Evolutionary conservation across 1,284 basidiomycete species (phyloP).

Genomic region (Ustilago loliicola): DNA sequence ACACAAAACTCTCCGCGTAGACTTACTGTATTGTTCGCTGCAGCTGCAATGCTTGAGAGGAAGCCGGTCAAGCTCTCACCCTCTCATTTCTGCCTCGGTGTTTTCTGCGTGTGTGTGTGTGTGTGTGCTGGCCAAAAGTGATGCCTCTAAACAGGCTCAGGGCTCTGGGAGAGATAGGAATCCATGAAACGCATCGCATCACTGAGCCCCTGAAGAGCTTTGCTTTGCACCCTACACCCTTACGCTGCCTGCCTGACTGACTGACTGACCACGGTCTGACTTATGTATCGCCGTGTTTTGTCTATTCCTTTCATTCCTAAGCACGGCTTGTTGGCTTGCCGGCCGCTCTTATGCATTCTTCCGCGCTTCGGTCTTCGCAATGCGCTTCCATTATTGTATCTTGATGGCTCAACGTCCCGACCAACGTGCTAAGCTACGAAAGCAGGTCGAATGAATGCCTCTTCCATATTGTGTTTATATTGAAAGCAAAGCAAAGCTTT

Average conservation of each 20-base stretch:
- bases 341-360: neutral
- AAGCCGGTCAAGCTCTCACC: neutral
- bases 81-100: neutral
- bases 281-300: constrained; percentile 1
- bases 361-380: neutral
- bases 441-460: too few species aligned
- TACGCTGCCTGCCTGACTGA: too few species aligned
- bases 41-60: neutral
- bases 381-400: neutral
- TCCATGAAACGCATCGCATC: neutral
- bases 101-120: too few species aligned
- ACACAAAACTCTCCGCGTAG: neutral
- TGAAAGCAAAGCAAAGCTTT: too few species aligned
- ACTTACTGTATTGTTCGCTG: neutral
- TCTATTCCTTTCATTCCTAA: neutral
- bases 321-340: constrained; percentile 4
- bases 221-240: neutral
- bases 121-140: too few species aligned
- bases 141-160: too few species aligned
- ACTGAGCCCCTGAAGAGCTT: constrained; percentile 2
- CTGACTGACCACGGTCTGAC: neutral
- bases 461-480: too few species aligned
- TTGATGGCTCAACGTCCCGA: neutral
- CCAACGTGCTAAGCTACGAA: too few species aligned
- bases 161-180: too few species aligned